A percentile compares a stretch with the other conserved stretches of the same genome.
Evolutionary conservation across 345 rosid genomes (phyloP).

Genomic region (Gynandropsis gynandra): DNA sequence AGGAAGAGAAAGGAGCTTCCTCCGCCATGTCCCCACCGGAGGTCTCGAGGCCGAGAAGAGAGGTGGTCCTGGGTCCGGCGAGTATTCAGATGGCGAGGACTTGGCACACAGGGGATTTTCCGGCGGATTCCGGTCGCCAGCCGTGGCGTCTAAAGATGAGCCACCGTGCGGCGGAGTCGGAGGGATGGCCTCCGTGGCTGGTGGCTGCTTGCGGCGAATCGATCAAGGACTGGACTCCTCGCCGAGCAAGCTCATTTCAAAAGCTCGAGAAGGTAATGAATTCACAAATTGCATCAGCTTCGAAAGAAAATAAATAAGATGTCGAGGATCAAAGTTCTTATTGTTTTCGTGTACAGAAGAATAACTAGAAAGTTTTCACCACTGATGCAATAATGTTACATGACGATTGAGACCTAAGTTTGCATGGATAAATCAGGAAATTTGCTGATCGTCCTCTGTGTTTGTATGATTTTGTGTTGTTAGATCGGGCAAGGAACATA

Average conservation of each 20-base stretch:
- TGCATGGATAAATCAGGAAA: neutral
- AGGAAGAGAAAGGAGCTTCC: conserved; percentile 27
- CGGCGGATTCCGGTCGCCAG: conserved; percentile 31
- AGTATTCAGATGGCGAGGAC: conserved; percentile 28
- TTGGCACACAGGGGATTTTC: conserved; percentile 34
- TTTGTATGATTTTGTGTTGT: conserved; percentile 1
- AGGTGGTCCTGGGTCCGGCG: conserved; percentile 21
- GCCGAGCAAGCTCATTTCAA: conserved; percentile 70
- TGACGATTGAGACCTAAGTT: neutral
- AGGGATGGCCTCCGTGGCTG: conserved; percentile 85
- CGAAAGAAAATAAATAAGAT: conserved; percentile 10
- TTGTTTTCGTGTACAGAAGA: too few relatives aligned
- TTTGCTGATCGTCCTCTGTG: neutral
- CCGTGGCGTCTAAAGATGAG: conserved; percentile 19
- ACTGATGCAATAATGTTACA: neutral
- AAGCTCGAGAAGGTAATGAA: conserved; percentile 68
- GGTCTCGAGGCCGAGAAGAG: conserved; percentile 18
- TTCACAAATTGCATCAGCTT: neutral
- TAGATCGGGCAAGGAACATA: conserved; percentile 97
- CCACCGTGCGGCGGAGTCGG: conserved; percentile 23
- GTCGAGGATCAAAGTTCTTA: neutral
- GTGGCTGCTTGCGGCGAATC: conserved; percentile 71
- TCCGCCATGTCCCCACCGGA: conserved; percentile 20
- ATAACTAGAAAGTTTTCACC: neutral
- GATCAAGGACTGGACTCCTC: conserved; percentile 67